Base-by-base conservation (phyloP, 2,329 filamentous ascomycete species). In the Aspergillus flavus region DNA sequence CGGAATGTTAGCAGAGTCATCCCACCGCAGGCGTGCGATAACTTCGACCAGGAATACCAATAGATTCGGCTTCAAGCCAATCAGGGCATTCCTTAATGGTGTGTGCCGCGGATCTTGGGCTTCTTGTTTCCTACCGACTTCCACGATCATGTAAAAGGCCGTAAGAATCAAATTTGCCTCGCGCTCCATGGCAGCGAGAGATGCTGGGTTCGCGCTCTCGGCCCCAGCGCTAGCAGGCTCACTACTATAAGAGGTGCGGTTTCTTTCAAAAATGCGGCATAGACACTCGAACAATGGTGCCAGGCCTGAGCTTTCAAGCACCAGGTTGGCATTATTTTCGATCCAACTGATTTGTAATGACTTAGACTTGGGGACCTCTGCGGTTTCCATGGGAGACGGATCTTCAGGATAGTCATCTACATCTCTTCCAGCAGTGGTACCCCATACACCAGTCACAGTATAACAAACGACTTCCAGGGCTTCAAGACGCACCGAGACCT, bases 1-100 rank as follows among this genome's bases (percentile, higher is more conserved):
- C 43, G 82, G 82, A 63, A 85, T 76, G 65, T 81, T 81, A 43
- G 80, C 77, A 10, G 78, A 77, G 63, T 85, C 83, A 62, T 92
- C 89, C 90, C 91, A 94, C 59, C 91, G 85, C 61, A 92, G 78
- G 70, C 87, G 89, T 5, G 89, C 86, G 36, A 88, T 87, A 23
- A 87, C 85, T 55, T 89, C 87, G 34, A 94, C 86, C 75, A 96
- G 84, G 61, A 90, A 89, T 55, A 91, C 85, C 21, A 94, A 84
- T 55, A 96, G 78, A 59, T 86, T 86, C 0, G 92, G 92, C 28
- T 88, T 82, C 57, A 92, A 77, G 11, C 80, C 80, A 64, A 86
- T 85, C 85, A 74, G 30, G 58, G 69, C 63, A 71, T 75, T 72
- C 61, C 69, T 71, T 45, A 68, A 65, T 62, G 66, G 71, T 66